Evolutionary conservation across 306 rosid genomes (phyloP).

Genomic region (Vicia sativa): DNA sequence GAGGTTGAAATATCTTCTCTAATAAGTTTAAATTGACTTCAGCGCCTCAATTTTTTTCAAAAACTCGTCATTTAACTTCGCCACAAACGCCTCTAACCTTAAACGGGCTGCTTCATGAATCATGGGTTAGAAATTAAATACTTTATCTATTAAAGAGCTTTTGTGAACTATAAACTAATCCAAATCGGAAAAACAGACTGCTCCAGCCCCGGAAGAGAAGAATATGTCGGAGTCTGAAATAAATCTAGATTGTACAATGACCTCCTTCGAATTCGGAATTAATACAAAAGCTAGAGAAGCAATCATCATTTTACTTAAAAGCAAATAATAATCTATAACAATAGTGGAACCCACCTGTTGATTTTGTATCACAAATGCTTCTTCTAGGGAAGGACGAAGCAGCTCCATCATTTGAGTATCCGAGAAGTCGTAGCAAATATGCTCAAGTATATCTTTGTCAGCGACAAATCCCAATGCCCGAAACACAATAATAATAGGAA

Average conservation of each 20-base stretch:
- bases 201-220: background rate
- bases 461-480: slow-evolving; percentile 96
- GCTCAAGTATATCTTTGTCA: slow-evolving; percentile 92
- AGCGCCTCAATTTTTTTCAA: background rate
- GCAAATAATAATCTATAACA: slow-evolving; percentile 9
- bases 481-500: slow-evolving; percentile 92
- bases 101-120: background rate
- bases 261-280: background rate
- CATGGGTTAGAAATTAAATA: background rate
- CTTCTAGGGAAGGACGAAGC: slow-evolving; percentile 95
- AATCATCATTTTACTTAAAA: background rate
- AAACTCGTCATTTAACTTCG: background rate
- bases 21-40: background rate
- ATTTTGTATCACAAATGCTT: slow-evolving; percentile 98
- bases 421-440: slow-evolving; percentile 88
- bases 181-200: slow-evolving; percentile 2
- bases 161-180: background rate
- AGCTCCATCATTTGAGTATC: slow-evolving; percentile 97
- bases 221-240: background rate
- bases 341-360: slow-evolving; percentile 68
- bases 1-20: background rate
- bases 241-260: slow-evolving; percentile 6
- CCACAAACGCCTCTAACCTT: background rate
- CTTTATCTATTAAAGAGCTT: background rate
- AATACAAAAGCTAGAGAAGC: slow-evolving; percentile 23